phyloP scores from a whole-genome alignment of 1,284 basidiomycete genomes.

The Exsudoporus floridanus region DNA sequence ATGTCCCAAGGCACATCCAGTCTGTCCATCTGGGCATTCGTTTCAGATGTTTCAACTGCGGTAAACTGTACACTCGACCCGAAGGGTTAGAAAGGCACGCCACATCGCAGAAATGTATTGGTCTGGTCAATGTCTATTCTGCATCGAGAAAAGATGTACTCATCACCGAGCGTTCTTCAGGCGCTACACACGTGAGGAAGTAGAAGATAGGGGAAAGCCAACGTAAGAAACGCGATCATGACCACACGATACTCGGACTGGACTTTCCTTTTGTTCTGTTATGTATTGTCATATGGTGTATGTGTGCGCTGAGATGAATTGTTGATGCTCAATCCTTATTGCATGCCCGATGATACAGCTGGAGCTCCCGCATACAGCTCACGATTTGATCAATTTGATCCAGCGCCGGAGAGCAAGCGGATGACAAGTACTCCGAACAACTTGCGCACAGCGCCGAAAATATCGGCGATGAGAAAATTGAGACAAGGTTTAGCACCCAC shows the following conservation, averaged over 20 bases:
- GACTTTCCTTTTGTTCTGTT: neutral
- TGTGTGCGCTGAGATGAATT: no score
- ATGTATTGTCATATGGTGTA: neutral
- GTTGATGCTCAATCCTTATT: neutral
- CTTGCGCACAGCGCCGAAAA: no score
- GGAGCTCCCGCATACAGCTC: no score
- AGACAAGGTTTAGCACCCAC: no score
- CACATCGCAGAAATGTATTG: constrained; percentile 3
- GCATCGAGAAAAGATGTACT: neutral
- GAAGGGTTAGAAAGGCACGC: constrained; percentile 5
- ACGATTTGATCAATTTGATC: no score
- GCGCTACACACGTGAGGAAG: neutral
- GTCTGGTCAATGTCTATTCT: constrained; percentile 10
- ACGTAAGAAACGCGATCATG: neutral
- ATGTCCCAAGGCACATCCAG: constrained; percentile 18
- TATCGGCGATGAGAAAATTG: no score
- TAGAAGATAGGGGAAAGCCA: neutral
- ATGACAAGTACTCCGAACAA: no score
- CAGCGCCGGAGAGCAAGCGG: no score
- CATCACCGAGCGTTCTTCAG: neutral
- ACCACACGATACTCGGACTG: neutral
- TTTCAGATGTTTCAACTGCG: constrained; percentile 12
- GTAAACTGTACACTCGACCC: constrained; percentile 5
- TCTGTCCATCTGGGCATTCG: constrained; percentile 12
- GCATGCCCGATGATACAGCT: neutral